Conservation (phyloP, 2,329 filamentous ascomycete species). For the Aspergillus unguis region DNA sequence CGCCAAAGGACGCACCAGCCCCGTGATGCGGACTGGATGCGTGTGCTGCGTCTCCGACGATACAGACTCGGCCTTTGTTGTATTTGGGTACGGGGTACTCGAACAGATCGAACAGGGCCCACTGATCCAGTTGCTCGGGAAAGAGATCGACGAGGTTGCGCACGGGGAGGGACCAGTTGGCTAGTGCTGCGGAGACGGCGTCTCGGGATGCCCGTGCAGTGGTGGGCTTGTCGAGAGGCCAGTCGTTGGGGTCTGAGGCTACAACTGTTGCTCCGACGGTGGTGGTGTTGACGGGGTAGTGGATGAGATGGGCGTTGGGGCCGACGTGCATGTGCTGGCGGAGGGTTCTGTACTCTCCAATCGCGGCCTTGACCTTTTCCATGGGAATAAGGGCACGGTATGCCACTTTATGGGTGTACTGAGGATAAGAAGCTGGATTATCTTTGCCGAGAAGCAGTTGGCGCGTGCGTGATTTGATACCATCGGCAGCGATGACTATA, state of each 20-base stretch:
- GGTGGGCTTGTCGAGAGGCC: neutral
- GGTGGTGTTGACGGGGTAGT: neutral
- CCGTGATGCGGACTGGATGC: neutral
- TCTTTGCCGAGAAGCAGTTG: neutral
- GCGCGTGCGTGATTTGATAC: neutral
- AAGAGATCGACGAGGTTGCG: neutral
- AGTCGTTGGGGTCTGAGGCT: neutral
- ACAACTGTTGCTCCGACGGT: neutral
- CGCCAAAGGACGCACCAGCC: neutral
- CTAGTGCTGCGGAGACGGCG: neutral
- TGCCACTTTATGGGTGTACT: neutral
- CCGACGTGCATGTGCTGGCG: neutral
- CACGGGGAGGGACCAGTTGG: neutral
- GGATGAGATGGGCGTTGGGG: neutral
- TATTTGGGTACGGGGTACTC: neutral
- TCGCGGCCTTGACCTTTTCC: neutral
- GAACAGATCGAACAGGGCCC: neutral
- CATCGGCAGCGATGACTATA: neutral
- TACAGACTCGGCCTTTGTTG: neutral
- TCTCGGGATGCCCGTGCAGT: neutral
- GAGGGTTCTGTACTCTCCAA: neutral
- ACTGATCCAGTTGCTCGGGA: neutral
- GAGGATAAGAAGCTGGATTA: neutral
- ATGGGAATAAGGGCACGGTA: neutral
- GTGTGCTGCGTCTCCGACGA: neutral